Evolutionary conservation across 225 moss, liverwort and hornwort species (phyloP), one percentile per base, ranked within the genome.

Genomic region (Pseudisothecium myosuroides): DNA sequence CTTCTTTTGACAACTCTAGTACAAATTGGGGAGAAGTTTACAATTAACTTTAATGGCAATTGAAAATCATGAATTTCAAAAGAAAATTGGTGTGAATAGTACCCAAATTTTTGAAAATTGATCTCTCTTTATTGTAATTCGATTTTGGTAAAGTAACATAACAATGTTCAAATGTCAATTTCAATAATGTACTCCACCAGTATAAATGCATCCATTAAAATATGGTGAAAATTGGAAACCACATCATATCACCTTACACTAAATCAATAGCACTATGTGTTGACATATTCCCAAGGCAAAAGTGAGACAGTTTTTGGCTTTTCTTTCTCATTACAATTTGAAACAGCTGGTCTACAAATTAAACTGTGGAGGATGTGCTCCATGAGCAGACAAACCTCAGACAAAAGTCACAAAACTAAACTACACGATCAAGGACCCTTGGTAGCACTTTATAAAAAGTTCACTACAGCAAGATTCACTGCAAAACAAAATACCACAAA

Each of bases 401-500:
- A 93, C 89, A 94, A n/a, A n/a, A n/a, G n/a, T n/a, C n/a, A n/a
- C n/a, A n/a, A 90, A 85, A 89, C 93, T 91, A 93, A 34, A 88
- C 93, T 93, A 90, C 86, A 87, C 61, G 91, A 88, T 91, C 91
- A 93, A 93, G 86, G 77, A 87, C 94, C 90, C 88, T 91, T 77
- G 72, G 90, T 94, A 91, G 92, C 80, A 92, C 87, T 88, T 85
- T 29, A 83, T 65, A 85, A 76, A 94, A 84, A 84, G 80, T 87
- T 93, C 93, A 93, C 90, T 92, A 94, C 91, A 88, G 90, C 92
- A 88, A 92, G 88, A 90, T 91, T 88, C 88, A 90, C 93, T 93
- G 91, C 93, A 92, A 94, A 94, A 94, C 87, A 93, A 91, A 93
- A 91, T 86, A 93, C 87, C 90, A 94, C 87, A 93, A 90, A 93